phyloP scores from a whole-genome alignment of 441 rosid genomes.

The Omphalea diandra region DNA sequence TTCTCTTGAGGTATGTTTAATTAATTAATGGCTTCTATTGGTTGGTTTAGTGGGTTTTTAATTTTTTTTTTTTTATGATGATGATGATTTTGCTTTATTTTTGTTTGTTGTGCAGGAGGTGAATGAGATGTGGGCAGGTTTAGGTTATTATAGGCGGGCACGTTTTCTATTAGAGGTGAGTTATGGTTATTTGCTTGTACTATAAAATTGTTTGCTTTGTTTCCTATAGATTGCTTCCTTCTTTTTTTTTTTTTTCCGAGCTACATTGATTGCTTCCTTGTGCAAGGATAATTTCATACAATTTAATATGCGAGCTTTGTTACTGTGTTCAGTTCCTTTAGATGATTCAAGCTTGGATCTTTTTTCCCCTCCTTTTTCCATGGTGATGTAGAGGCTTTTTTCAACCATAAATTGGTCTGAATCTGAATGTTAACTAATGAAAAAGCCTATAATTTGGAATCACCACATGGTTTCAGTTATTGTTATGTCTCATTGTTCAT shows the following conservation, averaged over 20 bases:
- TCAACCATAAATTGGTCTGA: background rate
- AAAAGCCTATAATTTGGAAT: background rate
- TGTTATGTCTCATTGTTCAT: background rate
- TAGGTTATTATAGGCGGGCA: conserved; percentile 88
- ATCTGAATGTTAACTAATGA: background rate
- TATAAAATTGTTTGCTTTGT: no score
- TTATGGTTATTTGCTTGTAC: conserved; percentile 4
- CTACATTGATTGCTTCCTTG: no score
- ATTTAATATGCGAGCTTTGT: background rate
- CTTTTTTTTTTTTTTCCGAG: no score
- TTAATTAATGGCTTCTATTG: background rate
- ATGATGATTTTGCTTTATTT: conserved; percentile 5
- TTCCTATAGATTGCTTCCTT: no score
- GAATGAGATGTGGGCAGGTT: conserved; percentile 95
- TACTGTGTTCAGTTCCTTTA: background rate
- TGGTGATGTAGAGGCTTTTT: background rate
- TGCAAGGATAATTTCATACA: background rate
- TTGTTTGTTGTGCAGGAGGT: conserved; percentile 59
- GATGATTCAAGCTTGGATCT: conserved; percentile 4
- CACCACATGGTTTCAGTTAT: background rate
- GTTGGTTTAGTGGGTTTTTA: background rate
- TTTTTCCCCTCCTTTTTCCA: background rate
- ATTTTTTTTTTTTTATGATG: no score
- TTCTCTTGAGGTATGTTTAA: conserved; percentile 68
- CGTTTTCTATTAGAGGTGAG: conserved; percentile 85